Evolutionary conservation across 1,284 basidiomycete genomes (phyloP), one percentile per base, ranked within the genome.

Genomic region (Cryptococcus sp.): DNA sequence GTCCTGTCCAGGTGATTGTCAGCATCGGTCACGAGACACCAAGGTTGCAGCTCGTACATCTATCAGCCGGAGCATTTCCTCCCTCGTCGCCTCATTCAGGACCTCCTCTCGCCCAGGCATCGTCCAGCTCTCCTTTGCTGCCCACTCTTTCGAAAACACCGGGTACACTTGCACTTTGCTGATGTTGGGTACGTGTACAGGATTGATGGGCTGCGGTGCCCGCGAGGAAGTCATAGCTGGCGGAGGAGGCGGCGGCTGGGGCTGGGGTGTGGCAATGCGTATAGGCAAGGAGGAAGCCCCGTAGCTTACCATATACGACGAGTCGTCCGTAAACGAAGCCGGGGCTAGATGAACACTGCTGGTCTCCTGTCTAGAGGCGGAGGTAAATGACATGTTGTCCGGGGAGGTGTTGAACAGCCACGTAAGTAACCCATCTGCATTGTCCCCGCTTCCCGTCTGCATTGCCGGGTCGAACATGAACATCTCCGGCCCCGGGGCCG

Each of bases 321-420:
- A 36, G 15, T 39, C 28, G 40, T 45, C 28, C 44, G 23, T 15
- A 33, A n/a, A 20, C 35, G 42, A 23, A 33, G 28, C 28, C 28
- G 9, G 28, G 28, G 28, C 5, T 33, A 9, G 28, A 4, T 5
- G 28, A 5, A 9, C 28, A 33, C 28, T 33, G 12, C 24, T 40
- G 48, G 37, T 20, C 20, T 38, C 18, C 42, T 20, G 40, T 37
- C 47, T 33, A 18, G 43, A 36, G 33, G 40, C n/a, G 21, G 23
- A 46, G 36, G 52, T 50, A 35, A 33, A 47, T 23, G 24, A 37
- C 42, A 42, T 28, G 42, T 40, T 37, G 20, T 57, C 40, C 6
- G 53, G 45, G 18, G 50, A 39, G 15, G 53, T 44, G 35, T 52
- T 52, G 28, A 61, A 61, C 23, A 64, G 38, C 62, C 62, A 64